Percentiles rank a stretch among this genome's conserved stretches.
These are phyloP conservation scores for Symbiodinium natans DNA, from an alignment of 73 alveolate genomes.

Conservation along the genomic window DNA sequence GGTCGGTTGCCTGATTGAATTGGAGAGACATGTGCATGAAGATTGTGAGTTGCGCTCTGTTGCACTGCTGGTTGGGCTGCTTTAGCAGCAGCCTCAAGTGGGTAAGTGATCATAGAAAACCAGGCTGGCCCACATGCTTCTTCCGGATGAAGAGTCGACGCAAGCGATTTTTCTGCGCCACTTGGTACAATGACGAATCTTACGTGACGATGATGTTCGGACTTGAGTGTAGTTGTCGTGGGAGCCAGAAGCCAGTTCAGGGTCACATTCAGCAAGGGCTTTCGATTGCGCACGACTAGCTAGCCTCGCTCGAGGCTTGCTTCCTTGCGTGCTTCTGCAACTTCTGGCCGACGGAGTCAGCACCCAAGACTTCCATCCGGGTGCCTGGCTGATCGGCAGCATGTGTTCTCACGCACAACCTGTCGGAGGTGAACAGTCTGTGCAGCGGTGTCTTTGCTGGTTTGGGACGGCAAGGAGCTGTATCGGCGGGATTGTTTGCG, in stretches of 20 bases:
- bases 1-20: too few relatives aligned
- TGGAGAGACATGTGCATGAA: too few relatives aligned
- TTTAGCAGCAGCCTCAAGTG: too few relatives aligned
- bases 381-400: neutral
- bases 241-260: neutral
- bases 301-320: neutral
- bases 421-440: conserved; percentile 20
- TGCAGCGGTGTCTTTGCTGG: conserved; percentile 78
- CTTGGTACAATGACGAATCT: neutral
- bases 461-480: conserved; percentile 68
- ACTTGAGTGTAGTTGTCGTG: neutral
- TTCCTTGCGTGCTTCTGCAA: conserved; percentile 22
- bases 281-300: neutral
- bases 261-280: neutral
- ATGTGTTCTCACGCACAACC: neutral
- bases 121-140: conserved; percentile 36
- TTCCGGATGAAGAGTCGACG: conserved; percentile 55
- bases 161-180: conserved; percentile 15
- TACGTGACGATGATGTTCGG: neutral
- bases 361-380: neutral
- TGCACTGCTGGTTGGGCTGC: too few relatives aligned
- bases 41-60: too few relatives aligned
- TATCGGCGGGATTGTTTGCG: conserved; percentile 35
- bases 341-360: conserved; percentile 48
- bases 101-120: neutral